Base-by-base conservation (phyloP, 2,329 filamentous ascomycete genomes). In the Gnomoniopsis smithogilvyi region DNA sequence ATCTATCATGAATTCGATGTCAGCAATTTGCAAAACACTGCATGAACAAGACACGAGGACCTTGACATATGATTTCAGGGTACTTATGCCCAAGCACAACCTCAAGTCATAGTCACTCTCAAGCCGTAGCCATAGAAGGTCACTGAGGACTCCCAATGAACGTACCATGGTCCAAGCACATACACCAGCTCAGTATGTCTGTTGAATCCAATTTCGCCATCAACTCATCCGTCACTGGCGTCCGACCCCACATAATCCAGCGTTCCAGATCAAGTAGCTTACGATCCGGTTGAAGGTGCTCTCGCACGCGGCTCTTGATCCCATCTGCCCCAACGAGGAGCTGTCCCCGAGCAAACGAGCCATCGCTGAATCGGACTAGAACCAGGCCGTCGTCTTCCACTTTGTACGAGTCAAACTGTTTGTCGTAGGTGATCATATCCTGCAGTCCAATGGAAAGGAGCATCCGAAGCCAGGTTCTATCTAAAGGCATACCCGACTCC, bases 241-340 rank as follows among this genome's bases (percentile, higher is more conserved):
- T 69, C 14, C 68, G 67, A 36, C 67, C 67, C 70, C 70, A 72
- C 58, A 70, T 60, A 24, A 70, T 59, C 67, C 68, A 70, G 56
- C 69, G 68, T 30, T 70, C 68, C 43, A 71, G 51, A 47, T 70
- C 65, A 11, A 71, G 65, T 30, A 70, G 62, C 50, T 62, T 68
- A 43, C 68, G 68, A 38, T 65, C 47, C 38, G 69, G 68, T 54
- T 69, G 70, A 8, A 72, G 62, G 48, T 69, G 68, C 56, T 61
- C 66, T 19, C 70, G 69, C 56, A 71, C 68, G 19, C 65, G 64
- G 59, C 68, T 71, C 52, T 55, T 65, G 52, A 71, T 56, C 19
- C 70, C 69, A 51, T 71, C 69, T 15, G 69, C 69, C n/a, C 70
- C 69, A 24, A 71, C 64, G 41, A 71, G 64, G 2, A 70, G 45